Evolutionary conservation across 2,329 filamentous ascomycete species (phyloP).

Genomic region (Verticillium zaregamsianum): DNA sequence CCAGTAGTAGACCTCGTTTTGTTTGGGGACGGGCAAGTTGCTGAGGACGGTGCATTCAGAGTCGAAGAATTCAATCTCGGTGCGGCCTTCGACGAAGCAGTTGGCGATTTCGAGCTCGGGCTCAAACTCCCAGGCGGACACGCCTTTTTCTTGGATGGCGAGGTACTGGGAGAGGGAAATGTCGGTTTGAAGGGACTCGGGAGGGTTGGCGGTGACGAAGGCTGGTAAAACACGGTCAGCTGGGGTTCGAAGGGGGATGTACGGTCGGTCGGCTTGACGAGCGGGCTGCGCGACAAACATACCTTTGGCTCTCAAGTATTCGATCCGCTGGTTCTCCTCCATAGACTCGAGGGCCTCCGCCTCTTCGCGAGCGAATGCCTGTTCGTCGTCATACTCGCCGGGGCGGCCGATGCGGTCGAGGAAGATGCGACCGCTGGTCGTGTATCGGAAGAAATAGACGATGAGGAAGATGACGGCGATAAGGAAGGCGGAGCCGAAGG

Average conservation of each 20-base stretch:
- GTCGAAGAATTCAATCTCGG: conserved; percentile 98
- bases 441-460: conserved; percentile 94
- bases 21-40: conserved; percentile 94
- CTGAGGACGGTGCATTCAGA: conserved; percentile 96
- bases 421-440: conserved; percentile 80
- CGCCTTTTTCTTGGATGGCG: conserved; percentile 97
- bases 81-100: conserved; percentile 94
- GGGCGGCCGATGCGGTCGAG: conserved; percentile 90
- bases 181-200: conserved; percentile 92
- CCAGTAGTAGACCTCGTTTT: conserved; percentile 99
- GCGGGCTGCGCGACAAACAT: conserved; percentile 20
- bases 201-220: conserved; percentile 89
- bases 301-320: conserved; percentile 96
- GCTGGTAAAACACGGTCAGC: conserved; percentile 48
- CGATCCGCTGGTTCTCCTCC: conserved; percentile 86
- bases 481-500: conserved; percentile 84
- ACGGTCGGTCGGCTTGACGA: background rate
- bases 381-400: conserved; percentile 96
- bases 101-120: conserved; percentile 98
- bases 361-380: conserved; percentile 90
- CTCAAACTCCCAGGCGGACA: conserved; percentile 99
- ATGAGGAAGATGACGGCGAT: conserved; percentile 75
- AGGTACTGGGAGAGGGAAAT: conserved; percentile 97
- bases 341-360: conserved; percentile 91
- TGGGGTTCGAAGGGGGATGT: background rate